Conservation (phyloP, 192 early-diverging fungal species). For the Glomus cerebriforme region DNA sequence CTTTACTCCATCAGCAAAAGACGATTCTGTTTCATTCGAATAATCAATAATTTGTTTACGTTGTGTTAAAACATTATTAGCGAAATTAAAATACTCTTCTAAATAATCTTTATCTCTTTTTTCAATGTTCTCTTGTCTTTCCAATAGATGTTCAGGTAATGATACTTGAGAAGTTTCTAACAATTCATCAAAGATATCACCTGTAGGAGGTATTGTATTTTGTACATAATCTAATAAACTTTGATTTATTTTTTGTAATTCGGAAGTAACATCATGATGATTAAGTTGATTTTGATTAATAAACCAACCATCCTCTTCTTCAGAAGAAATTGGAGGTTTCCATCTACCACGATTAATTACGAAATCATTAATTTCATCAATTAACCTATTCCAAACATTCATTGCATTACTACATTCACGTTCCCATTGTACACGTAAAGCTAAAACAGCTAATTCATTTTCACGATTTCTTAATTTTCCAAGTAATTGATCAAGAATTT, state of each 20-base stretch:
- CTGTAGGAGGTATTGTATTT: conserved; percentile 36
- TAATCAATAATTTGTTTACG: conserved; percentile 40
- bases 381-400: conserved; percentile 27
- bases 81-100: conserved; percentile 37
- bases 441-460: conserved; percentile 40
- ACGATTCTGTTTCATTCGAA: neutral
- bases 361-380: conserved; percentile 32
- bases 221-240: conserved; percentile 35
- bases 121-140: conserved; percentile 41
- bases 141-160: conserved; percentile 40
- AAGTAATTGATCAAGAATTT: conserved; percentile 42
- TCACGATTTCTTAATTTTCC: conserved; percentile 34
- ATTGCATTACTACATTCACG: conserved; percentile 35
- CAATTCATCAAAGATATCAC: conserved; percentile 45
- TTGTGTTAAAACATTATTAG: conserved; percentile 43
- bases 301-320: conserved; percentile 22
- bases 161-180: conserved; percentile 38
- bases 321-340: conserved; percentile 1
- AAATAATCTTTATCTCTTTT: conserved; percentile 37
- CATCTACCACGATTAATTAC: conserved; percentile 24
- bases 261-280: conserved; percentile 13
- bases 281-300: neutral
- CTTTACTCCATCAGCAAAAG: neutral
- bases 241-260: conserved; percentile 27
- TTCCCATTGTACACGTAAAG: conserved; percentile 44